Percentiles rank a stretch among this genome's conserved stretches.
These are phyloP conservation scores for Hypoxylon sp. DNA, from an alignment of 2,329 filamentous ascomycete species.

Conservation along the genomic window DNA sequence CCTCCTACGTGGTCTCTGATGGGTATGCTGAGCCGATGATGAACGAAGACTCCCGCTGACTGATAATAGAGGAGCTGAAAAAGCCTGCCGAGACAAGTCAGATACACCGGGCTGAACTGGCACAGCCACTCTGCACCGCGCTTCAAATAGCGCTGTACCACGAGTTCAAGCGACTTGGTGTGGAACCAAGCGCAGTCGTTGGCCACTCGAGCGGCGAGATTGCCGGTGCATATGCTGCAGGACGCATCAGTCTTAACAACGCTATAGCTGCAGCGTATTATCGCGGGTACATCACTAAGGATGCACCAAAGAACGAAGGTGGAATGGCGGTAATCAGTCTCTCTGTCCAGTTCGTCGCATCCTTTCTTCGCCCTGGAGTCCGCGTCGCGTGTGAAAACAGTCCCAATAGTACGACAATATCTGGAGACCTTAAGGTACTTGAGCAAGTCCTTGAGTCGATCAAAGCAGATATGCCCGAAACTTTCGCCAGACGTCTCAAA, in stretches of 20 bases:
- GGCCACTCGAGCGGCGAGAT: slow-evolving; percentile 53
- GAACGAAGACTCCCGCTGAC: too few species aligned
- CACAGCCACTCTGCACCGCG: slow-evolving; percentile 44
- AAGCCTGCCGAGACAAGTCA: slow-evolving; percentile 31
- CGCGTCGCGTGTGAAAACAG: slow-evolving; percentile 40
- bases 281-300: too few species aligned
- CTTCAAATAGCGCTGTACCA: slow-evolving; percentile 38
- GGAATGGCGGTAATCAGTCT: too few species aligned
- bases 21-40: too few species aligned
- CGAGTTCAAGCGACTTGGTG: slow-evolving; percentile 15
- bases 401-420: slow-evolving; percentile 41
- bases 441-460: slow-evolving; percentile 36
- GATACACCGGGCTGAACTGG: slow-evolving; percentile 38
- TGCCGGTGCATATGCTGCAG: slow-evolving; percentile 54
- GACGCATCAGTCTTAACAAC: slow-evolving; percentile 46
- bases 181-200: slow-evolving; percentile 31
- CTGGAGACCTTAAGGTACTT: slow-evolving; percentile 32
- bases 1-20: too few species aligned
- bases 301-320: too few species aligned
- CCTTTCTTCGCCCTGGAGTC: too few species aligned
- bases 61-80: slow-evolving; percentile 28
- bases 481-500: slow-evolving; percentile 36
- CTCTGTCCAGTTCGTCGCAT: too few species aligned
- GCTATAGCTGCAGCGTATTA: slow-evolving; percentile 54
- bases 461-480: slow-evolving; percentile 26